Evolutionary conservation across 2,329 filamentous ascomycete species (phyloP).

Genomic region (Endoconidiophora polonica): DNA sequence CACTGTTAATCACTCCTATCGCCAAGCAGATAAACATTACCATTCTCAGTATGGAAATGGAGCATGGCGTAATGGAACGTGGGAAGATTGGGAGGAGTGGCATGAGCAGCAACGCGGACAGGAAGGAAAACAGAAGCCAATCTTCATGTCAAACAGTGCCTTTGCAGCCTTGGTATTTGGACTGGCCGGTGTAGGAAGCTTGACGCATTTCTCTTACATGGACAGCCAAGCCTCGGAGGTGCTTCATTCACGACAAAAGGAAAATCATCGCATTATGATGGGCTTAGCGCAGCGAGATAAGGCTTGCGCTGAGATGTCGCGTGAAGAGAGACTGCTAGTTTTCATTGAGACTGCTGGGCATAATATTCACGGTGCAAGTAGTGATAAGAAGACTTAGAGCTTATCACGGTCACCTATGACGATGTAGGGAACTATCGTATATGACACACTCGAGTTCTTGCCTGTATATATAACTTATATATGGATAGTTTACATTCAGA

Average conservation of each 20-base stretch:
- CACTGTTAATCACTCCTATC: slow-evolving; percentile 25
- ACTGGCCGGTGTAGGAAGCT: slow-evolving; percentile 46
- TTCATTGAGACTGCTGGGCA: slow-evolving; percentile 32
- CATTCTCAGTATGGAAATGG: slow-evolving; percentile 26
- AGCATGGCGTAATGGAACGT: slow-evolving; percentile 63
- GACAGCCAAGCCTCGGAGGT: slow-evolving; percentile 43
- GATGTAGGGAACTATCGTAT: not conserved
- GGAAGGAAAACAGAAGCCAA: slow-evolving; percentile 28
- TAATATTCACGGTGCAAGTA: slow-evolving; percentile 42
- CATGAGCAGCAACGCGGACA: slow-evolving; percentile 31
- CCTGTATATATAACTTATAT: not conserved
- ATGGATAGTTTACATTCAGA: not conserved
- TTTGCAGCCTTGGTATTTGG: slow-evolving; percentile 61
- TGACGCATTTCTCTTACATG: slow-evolving; percentile 56
- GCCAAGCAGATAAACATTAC: slow-evolving; percentile 31
- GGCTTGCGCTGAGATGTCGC: slow-evolving; percentile 9
- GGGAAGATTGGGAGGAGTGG: slow-evolving; percentile 94
- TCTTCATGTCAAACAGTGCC: slow-evolving; percentile 61
- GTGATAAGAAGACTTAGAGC: not conserved
- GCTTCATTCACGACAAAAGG: slow-evolving; percentile 48
- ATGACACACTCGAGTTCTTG: too few relatives aligned
- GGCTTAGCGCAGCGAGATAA: slow-evolving; percentile 33
- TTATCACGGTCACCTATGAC: not conserved
- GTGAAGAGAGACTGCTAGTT: slow-evolving; percentile 14
- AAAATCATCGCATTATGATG: slow-evolving; percentile 43